Evolutionary conservation across 139 green algal genomes (phyloP).

Genomic region (Astrephomene gubernaculifera): DNA sequence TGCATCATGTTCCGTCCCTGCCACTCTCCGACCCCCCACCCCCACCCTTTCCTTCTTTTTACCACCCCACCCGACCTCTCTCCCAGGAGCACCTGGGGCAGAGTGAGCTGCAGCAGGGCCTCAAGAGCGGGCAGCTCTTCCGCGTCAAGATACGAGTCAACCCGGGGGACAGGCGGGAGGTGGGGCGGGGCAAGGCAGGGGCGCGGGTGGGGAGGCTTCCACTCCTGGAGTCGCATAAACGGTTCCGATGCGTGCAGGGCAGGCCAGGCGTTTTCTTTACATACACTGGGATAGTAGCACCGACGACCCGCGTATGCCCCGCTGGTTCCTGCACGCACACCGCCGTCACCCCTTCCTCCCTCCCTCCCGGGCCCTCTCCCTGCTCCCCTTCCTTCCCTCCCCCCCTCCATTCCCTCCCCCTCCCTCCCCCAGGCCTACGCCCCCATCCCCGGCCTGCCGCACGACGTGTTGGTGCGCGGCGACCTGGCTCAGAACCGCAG

Average conservation of each 20-base stretch:
- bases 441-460: slow-evolving; percentile 69
- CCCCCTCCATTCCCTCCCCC: background rate
- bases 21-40: background rate
- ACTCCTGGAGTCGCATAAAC: too few species aligned
- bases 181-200: background rate
- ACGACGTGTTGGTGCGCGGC: slow-evolving; percentile 72
- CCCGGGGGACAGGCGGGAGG: background rate
- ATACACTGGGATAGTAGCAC: too few species aligned
- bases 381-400: background rate
- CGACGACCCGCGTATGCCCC: too few species aligned
- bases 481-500: slow-evolving; percentile 56
- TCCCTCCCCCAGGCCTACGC: slow-evolving; percentile 67
- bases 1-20: too few species aligned
- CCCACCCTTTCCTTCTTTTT: background rate
- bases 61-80: background rate
- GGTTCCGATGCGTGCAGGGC: too few species aligned
- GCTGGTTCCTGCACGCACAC: too few species aligned
- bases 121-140: slow-evolving; percentile 47
- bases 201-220: too few species aligned
- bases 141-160: slow-evolving; percentile 35
- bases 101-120: slow-evolving; percentile 16
- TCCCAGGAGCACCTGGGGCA: slow-evolving; percentile 22
- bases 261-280: too few species aligned
- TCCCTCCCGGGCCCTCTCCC: too few species aligned
- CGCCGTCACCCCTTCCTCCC: background rate